Evolutionary conservation across 257 asterid genomes (phyloP).

Genomic region (Leonotis leonurus): DNA sequence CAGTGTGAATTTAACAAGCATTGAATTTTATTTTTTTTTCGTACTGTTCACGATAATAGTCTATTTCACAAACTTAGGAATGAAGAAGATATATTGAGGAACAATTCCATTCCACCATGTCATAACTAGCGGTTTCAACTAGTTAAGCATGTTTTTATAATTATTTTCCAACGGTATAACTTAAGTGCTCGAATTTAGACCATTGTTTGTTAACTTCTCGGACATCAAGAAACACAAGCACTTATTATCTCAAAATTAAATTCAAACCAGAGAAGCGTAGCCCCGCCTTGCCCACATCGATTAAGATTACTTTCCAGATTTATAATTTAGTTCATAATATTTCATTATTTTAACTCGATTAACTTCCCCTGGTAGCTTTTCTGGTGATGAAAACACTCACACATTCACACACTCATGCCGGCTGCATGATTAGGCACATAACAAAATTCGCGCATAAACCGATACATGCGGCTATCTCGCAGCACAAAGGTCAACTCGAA

Average conservation of each 20-base stretch:
- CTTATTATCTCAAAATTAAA: neutral
- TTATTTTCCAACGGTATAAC: neutral
- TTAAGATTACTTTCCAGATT: neutral
- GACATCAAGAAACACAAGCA: neutral
- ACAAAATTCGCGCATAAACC: neutral
- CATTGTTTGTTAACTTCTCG: neutral
- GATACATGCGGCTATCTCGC: neutral
- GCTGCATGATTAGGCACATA: slow-evolving; percentile 11
- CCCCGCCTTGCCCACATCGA: neutral
- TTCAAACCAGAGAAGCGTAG: neutral
- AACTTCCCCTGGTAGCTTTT: neutral
- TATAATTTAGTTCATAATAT: too few species aligned
- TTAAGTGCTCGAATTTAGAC: neutral
- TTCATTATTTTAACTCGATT: neutral
- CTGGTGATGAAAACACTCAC: slow-evolving; percentile 15
- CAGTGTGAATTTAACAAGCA: slow-evolving; percentile 10
- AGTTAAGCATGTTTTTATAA: neutral
- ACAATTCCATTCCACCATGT: neutral
- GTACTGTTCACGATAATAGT: neutral
- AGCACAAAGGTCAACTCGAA: neutral
- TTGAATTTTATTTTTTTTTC: neutral
- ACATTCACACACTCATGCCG: slow-evolving; percentile 12
- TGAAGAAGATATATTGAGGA: neutral
- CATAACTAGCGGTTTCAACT: slow-evolving; percentile 3
- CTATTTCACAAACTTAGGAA: neutral